phyloP scores from a whole-genome alignment of 2,329 filamentous ascomycete genomes.

The Myriosclerotinia scirpicola region DNA sequence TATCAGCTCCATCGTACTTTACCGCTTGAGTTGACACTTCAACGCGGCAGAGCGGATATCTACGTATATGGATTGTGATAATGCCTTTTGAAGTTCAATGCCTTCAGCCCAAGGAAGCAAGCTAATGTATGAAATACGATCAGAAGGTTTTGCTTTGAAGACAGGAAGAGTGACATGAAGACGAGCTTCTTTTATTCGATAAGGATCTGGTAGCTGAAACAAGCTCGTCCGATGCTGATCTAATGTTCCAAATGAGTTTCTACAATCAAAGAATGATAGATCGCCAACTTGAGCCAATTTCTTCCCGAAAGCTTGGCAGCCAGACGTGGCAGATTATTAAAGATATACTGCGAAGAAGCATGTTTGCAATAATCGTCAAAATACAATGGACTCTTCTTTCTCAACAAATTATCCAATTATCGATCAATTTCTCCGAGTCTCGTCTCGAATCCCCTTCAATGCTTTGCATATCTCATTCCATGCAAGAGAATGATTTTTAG shows the following conservation, averaged over 20 bases:
- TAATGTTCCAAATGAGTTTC: background rate
- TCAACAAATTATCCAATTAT: background rate
- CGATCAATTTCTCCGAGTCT: background rate
- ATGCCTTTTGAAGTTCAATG: slow-evolving; percentile 1
- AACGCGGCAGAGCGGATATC: background rate
- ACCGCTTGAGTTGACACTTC: background rate
- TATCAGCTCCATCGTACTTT: background rate
- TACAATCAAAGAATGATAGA: background rate
- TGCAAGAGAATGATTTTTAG: background rate
- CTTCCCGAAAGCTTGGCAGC: background rate
- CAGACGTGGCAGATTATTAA: background rate
- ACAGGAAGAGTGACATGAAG: background rate
- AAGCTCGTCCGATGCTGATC: background rate
- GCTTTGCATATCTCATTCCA: background rate
- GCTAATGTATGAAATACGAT: background rate
- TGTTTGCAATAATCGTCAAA: background rate
- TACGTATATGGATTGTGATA: background rate
- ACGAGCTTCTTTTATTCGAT: background rate
- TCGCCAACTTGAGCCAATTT: background rate
- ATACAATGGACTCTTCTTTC: background rate
- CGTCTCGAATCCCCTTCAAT: background rate
- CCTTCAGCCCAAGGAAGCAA: background rate
- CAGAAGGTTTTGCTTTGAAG: background rate
- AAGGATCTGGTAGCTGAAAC: background rate
- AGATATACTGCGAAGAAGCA: background rate